Evolutionary conservation across 768 basidiomycete genomes (phyloP), one percentile per base, ranked within the genome.

Genomic region (Kwoniella bestiolae): DNA sequence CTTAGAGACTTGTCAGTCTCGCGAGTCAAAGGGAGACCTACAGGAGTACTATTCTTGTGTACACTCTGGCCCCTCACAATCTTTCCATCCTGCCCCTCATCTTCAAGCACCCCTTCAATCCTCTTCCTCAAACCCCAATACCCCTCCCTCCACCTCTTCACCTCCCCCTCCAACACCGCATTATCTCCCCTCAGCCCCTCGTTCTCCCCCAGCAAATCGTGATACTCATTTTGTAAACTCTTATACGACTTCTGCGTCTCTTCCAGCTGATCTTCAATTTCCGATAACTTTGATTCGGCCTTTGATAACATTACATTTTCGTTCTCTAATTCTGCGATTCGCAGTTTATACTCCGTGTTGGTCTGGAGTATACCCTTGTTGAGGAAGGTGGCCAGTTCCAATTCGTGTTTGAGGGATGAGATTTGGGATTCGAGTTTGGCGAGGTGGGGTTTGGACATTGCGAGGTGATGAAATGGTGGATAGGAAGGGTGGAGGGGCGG

Each of bases 291-390:
- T 3, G 65, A 63, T 53, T 77, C 76, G 4, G 76, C 71, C 5
- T 56, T 56, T 50, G 72, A 70, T 16, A 77, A 64, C 1, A 67
- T 67, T 5, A 35, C 16, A 56, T 77, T 77, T 62, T 77, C 73
- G 16, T 46, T 58, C 55, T 75, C 69, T 8, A 77, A 63, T 53
- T 77, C 76, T 23, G 61, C 68, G n/a, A 77, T 71, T 3, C 68
- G 68, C 14, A 75, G 35, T 47, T 75, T 77, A 56, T 69, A 60
- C 60, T 77, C 76, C 3, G 63, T 57, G 51, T 69, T 72, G 14
- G 71, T 55, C 46, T 75, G 73, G 9, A 77, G 60, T 38, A 73
- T 70, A 21, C 76, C 76, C 46, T 75, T 77, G 53, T 77, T 77
- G 23, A 77, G 66, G 38, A 73, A 70, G 11, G 72, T 68, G 23